Evolutionary conservation across 192 early-diverging fungal genomes (phyloP).

Genomic region (Paraglomus occultum): DNA sequence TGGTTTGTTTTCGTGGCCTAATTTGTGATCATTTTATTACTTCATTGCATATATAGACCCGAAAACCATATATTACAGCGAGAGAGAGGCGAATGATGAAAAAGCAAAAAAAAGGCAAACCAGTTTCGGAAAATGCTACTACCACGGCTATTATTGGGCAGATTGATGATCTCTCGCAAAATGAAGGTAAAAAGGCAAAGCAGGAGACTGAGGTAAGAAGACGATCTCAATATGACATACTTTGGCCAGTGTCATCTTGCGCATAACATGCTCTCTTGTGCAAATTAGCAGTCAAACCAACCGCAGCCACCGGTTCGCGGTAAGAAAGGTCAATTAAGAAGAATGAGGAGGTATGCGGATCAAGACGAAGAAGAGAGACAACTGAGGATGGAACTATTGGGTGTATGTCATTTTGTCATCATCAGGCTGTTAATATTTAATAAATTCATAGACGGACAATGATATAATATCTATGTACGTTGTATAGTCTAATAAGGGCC

Average conservation of each 20-base stretch:
- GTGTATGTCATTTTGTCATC: constrained; percentile 40
- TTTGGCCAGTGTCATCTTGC: not conserved
- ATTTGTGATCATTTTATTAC: constrained; percentile 19
- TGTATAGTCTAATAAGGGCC: constrained; percentile 59
- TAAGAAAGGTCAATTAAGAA: constrained; percentile 85
- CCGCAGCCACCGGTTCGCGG: constrained; percentile 60
- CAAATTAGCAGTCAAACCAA: constrained; percentile 9
- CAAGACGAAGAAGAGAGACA: constrained; percentile 92
- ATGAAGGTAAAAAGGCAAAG: constrained; percentile 25
- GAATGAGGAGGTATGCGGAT: constrained; percentile 94
- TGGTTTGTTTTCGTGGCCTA: not conserved
- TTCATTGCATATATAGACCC: constrained; percentile 32
- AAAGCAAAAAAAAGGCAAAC: constrained; percentile 48
- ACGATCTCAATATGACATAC: not conserved
- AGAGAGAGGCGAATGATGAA: constrained; percentile 83
- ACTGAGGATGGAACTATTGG: constrained; percentile 78
- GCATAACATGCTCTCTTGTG: not conserved
- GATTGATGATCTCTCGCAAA: constrained; percentile 17
- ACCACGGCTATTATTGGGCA: constrained; percentile 10
- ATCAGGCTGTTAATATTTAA: not conserved
- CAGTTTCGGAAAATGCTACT: constrained; percentile 37
- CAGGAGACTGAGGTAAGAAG: not conserved
- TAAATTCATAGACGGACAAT: not conserved
- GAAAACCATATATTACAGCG: constrained; percentile 60
- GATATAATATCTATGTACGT: constrained; percentile 4